phyloP scores from a whole-genome alignment of 306 rosid species.

The Ceratonia siliqua region DNA sequence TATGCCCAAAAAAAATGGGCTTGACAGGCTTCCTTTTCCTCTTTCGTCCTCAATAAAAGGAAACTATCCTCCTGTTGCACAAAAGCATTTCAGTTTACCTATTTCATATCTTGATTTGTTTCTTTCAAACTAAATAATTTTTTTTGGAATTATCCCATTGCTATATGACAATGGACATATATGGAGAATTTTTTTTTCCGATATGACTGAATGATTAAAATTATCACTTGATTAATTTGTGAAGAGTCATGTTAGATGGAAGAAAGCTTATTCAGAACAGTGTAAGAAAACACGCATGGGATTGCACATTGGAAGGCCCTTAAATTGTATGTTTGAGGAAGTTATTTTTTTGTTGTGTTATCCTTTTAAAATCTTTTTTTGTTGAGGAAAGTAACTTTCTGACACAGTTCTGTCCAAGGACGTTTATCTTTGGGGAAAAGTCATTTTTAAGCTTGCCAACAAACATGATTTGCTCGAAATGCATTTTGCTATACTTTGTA shows the following conservation, averaged over 20 bases:
- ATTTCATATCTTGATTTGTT: neutral
- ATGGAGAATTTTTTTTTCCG: neutral
- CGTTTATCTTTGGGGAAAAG: neutral
- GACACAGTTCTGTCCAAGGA: neutral
- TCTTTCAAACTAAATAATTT: too few species aligned
- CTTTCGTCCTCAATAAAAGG: neutral
- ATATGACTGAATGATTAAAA: neutral
- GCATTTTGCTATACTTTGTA: neutral
- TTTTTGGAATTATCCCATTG: neutral
- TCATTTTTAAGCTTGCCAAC: neutral
- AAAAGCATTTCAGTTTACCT: neutral
- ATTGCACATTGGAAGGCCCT: slow-evolving; percentile 5
- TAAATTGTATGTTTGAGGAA: neutral
- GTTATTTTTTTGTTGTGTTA: neutral
- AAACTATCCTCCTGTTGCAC: neutral
- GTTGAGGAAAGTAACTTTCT: neutral
- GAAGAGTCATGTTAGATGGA: neutral
- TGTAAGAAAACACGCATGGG: slow-evolving; percentile 1
- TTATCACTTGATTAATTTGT: neutral
- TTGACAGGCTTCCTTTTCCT: neutral
- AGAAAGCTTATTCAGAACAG: neutral
- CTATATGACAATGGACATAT: neutral
- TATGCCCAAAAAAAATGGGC: neutral
- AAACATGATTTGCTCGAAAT: neutral
- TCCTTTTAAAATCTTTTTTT: neutral